Base-by-base conservation (phyloP, 805 yeast genomes). In the Starmerella kuoi region DNA sequence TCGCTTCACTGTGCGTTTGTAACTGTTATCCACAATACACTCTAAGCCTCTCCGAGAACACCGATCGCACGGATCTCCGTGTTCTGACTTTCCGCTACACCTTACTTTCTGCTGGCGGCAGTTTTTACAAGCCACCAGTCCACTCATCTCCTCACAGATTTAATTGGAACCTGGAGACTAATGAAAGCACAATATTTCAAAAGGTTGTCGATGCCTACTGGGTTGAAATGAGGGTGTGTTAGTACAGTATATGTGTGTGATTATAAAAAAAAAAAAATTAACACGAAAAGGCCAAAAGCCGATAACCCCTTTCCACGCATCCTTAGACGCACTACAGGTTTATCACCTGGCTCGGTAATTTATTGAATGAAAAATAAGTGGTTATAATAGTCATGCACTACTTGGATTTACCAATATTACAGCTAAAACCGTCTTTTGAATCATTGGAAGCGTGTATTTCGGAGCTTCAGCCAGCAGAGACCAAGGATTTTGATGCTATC, bases 101-200 rank as follows among this genome's bases (percentile, higher is more conserved):
- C 51, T 28, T 20, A 63, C 68, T 62, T 91, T 91, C 59, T 88
- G 98, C 61, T 91, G 97, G 12, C 97, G 73, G 58, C 98, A 91
- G 55, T 88, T 95, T 1, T 84, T 85, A 65, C 98, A 91, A 0
- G 97, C 97, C 4, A 53, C 40, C 21, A 46, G 46, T 17, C 47
- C 41, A 7, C 41, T 39, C 39, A 40, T 45, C 35, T 25, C n/a
- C n/a, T n/a, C 32, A 19, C n/a, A n/a, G n/a, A n/a, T n/a, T n/a
- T 9, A 12, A n/a, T 15, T n/a, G 12, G 17, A 12, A 12, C 9
- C 15, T 31, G 12, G 11, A 31, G 14, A 31, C 17, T 11, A 15
- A 31, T 31, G 12, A 31, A 11, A 11, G 12, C 12, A 11, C 17
- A 31, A 11, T 18, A 9, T 15, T 18, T 18, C 14, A 14, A 26